Evolutionary conservation across 2,329 filamentous ascomycete genomes (phyloP).

Genomic region (Colletotrichum ledebouriae): DNA sequence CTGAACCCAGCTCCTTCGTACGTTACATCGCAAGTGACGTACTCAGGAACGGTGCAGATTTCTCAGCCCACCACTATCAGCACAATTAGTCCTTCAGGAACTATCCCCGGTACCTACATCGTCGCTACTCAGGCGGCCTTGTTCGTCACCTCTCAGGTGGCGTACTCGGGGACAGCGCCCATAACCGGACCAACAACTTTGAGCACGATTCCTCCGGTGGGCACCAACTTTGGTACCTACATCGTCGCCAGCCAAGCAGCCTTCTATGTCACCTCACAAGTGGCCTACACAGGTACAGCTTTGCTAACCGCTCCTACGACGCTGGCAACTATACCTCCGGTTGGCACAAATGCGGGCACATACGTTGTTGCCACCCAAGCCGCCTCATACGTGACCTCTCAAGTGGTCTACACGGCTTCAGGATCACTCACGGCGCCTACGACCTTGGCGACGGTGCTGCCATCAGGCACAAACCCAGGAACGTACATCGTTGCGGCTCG

Average conservation of each 20-base stretch:
- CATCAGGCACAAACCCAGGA: conserved; percentile 24
- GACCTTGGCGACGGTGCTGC: conserved; percentile 22
- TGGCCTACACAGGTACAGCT: conserved; percentile 23
- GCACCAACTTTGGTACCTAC: conserved; percentile 27
- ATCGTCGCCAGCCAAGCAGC: conserved; percentile 24
- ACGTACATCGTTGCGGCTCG: conserved; percentile 31
- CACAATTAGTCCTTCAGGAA: conserved; percentile 23
- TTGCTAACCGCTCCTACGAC: conserved; percentile 21
- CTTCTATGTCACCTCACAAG: conserved; percentile 19
- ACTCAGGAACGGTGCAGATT: conserved; percentile 14
- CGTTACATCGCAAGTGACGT: conserved; percentile 24
- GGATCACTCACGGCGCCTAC: conserved; percentile 22
- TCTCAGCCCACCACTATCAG: conserved; percentile 13
- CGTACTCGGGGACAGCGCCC: not conserved
- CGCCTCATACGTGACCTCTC: conserved; percentile 16
- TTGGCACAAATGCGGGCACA: conserved; percentile 31
- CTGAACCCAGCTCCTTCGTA: conserved; percentile 30
- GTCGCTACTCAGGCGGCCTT: conserved; percentile 20
- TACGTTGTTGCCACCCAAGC: conserved; percentile 32
- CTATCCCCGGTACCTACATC: conserved; percentile 37
- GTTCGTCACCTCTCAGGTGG: conserved; percentile 5
- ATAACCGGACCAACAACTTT: conserved; percentile 7
- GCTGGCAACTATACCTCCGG: conserved; percentile 22
- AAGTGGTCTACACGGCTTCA: conserved; percentile 14
- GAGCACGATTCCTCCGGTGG: conserved; percentile 25